Percentiles rank a stretch among this genome's conserved stretches.
Conservation (phyloP, 129 eudicot genomes). For the Erigeron canadensis region DNA sequence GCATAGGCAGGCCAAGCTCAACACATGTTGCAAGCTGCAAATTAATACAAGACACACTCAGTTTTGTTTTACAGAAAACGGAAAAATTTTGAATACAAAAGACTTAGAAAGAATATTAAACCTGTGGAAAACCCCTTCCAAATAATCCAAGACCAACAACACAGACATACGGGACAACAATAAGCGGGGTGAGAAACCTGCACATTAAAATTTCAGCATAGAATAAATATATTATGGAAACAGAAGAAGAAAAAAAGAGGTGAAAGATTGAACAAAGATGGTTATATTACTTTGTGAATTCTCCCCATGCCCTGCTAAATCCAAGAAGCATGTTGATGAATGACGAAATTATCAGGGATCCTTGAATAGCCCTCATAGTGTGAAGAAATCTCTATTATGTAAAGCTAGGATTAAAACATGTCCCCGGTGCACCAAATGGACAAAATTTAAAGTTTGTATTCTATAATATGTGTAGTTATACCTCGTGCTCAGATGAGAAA, state of each 20-base stretch:
- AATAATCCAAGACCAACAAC: constrained; percentile 85
- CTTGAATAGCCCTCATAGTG: constrained; percentile 88
- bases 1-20: constrained; percentile 86
- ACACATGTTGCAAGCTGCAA: constrained; percentile 76
- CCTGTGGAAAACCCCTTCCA: constrained; percentile 87
- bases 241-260: not conserved
- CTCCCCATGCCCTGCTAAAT: constrained; percentile 77
- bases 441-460: not conserved
- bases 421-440: constrained; percentile 3
- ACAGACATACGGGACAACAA: constrained; percentile 68
- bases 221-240: not conserved
- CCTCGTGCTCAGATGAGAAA: constrained; percentile 64
- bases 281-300: constrained; percentile 61
- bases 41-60: not conserved
- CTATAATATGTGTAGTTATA: constrained; percentile 15
- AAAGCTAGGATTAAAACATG: constrained; percentile 10
- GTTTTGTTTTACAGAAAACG: not conserved
- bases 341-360: constrained; percentile 84
- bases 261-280: not conserved
- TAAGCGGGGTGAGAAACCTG: constrained; percentile 85
- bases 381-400: constrained; percentile 65
- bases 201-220: constrained; percentile 6
- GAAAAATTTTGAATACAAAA: not conserved
- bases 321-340: constrained; percentile 74
- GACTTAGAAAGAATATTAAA: constrained; percentile 18